phyloP scores from a whole-genome alignment of 1,139 yeast genomes.

The Saccharomyces hybrid region DNA sequence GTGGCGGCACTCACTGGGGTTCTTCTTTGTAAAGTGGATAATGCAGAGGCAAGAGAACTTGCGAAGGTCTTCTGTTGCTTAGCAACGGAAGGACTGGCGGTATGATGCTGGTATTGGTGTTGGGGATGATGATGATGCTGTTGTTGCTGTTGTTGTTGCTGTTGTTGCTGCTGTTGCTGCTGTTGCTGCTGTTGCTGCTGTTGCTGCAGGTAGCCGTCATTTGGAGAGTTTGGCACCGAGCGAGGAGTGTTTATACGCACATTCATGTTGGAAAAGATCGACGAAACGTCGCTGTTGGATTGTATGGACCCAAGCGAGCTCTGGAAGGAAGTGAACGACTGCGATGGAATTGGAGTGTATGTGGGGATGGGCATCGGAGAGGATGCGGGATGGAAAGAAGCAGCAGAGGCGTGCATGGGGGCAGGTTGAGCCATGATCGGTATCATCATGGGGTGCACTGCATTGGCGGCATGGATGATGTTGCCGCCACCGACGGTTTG shows the following conservation, averaged over 20 bases:
- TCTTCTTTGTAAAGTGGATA: conserved; percentile 1
- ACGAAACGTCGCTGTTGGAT: neutral
- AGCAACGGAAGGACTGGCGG: neutral
- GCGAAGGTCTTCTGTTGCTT: neutral
- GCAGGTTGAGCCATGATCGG: neutral
- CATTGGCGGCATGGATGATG: neutral
- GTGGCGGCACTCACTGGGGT: neutral
- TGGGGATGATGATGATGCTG: neutral
- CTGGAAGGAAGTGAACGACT: neutral
- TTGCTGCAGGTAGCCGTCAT: neutral
- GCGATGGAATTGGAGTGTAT: neutral
- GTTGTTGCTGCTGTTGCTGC: neutral
- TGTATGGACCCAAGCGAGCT: neutral
- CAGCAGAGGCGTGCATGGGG: neutral
- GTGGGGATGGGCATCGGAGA: neutral
- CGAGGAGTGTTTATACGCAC: neutral
- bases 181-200: neutral
- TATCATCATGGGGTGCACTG: neutral
- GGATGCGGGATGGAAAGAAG: neutral
- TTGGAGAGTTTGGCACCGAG: neutral
- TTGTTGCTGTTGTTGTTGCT: neutral
- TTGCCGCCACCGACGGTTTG: neutral
- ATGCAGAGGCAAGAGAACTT: neutral
- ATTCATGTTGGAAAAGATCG: neutral
- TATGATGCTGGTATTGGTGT: neutral